These are phyloP conservation scores for Aspergillus baeticus DNA, from an alignment of 495 filamentous ascomycete genomes.

Conservation along the genomic window DNA sequence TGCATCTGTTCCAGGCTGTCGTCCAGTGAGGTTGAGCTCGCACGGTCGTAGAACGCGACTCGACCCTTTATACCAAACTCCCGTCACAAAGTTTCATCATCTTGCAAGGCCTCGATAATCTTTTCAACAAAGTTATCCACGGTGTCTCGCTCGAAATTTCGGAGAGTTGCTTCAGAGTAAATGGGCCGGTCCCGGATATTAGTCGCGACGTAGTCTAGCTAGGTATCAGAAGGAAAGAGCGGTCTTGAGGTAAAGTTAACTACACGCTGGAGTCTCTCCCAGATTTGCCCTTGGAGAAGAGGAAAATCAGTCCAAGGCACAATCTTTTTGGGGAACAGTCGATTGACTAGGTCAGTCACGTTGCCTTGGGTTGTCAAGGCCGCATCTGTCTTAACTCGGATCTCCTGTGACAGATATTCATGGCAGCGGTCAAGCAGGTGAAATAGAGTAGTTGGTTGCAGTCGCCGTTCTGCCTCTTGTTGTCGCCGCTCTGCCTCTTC, in stretches of 20 bases:
- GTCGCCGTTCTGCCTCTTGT: conserved; percentile 20
- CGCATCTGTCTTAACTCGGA: neutral
- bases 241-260: conserved; percentile 18
- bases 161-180: conserved; percentile 27
- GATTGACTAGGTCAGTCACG: neutral
- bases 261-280: conserved; percentile 20
- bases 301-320: conserved; percentile 28
- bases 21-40: conserved; percentile 21
- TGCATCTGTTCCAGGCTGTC: conserved; percentile 22
- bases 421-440: conserved; percentile 21
- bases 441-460: conserved; percentile 22
- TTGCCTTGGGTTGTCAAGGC: neutral
- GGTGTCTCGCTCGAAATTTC: conserved; percentile 27
- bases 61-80: conserved; percentile 24
- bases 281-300: conserved; percentile 21
- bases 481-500: conserved; percentile 4
- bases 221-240: conserved; percentile 19
- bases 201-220: conserved; percentile 23
- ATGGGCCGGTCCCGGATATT: conserved; percentile 25
- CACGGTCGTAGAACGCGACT: conserved; percentile 26
- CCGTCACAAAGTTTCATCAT: conserved; percentile 19
- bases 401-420: neutral
- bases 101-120: conserved; percentile 23
- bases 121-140: conserved; percentile 28
- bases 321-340: conserved; percentile 12